Base-by-base conservation (phyloP, 202 grass and related monocot species). In the Sporobolus alterniflorus region DNA sequence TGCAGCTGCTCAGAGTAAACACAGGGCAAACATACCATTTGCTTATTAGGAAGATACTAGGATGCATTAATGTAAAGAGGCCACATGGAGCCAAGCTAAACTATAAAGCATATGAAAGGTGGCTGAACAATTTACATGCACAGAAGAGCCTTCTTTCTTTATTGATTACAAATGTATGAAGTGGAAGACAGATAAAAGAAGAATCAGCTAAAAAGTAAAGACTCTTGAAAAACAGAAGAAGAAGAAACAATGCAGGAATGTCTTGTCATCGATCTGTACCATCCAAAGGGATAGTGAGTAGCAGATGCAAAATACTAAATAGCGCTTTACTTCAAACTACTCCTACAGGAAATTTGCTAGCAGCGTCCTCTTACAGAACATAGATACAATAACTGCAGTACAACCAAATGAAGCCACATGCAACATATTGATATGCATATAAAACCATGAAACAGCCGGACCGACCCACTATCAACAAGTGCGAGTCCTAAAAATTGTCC, bases 1-100 rank as follows among this genome's bases (percentile, higher is more conserved):
- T 65, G 15, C 50, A 70, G 63, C 13, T 34, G 42, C 26, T 76
- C 43, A 55, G 64, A 75, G 17, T 24, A 80, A 48, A 73, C 18
- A 11, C 5, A 4, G 28, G 50, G 13, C 21, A 81, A 61, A 16
- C 6, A 62, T 43, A 51, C 21, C 48, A 21, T 15, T 7, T 34
- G 9, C 31, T 32, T 65, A 11, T 64, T 39, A 50, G 16, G 16
- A 11, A n/a, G 15, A 36, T 68, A 64, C 36, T 5, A 39, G 36
- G 36, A 39, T 39, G 36, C 48, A 51, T 49, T 32, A 43, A 29
- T 32, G 44, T 14, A 69, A 59, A 43, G 15, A 31, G 34, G 49
- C 24, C 29, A 32, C 34, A 79, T 62, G 31, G 18, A 54, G 65
- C 32, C 4, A 11, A 61, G 28, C 4, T 60, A 72, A 65, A 52